Evolutionary conservation across 1,284 basidiomycete species (phyloP).

Genomic region (Malassezia sp.): DNA sequence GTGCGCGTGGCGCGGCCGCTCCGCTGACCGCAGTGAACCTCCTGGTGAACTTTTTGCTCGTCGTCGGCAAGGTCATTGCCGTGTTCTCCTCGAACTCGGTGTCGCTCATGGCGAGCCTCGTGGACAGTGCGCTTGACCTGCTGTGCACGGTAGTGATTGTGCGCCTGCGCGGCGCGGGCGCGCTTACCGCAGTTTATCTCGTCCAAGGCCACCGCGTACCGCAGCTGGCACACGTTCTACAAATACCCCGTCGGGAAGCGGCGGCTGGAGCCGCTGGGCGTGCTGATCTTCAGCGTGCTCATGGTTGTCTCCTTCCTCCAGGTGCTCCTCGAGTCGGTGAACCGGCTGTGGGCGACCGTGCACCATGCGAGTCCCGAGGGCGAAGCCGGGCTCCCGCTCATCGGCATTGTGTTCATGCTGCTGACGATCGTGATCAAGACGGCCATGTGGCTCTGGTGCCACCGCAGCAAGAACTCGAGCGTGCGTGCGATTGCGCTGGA

Average conservation of each 20-base stretch:
- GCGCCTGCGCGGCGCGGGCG: too few species aligned
- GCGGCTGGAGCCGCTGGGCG: constrained; percentile 50
- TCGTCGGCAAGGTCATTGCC: constrained; percentile 51
- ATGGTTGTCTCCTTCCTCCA: constrained; percentile 51
- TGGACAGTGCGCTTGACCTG: constrained; percentile 53
- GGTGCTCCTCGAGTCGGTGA: constrained; percentile 38
- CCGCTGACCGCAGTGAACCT: constrained; percentile 23
- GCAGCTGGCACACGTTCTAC: constrained; percentile 36
- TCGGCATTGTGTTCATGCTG: constrained; percentile 49
- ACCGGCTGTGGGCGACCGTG: constrained; percentile 36
- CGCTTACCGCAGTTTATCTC: too few species aligned
- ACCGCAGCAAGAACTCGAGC: constrained; percentile 44
- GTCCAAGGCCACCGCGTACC: constrained; percentile 35
- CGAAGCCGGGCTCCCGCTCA: constrained; percentile 26
- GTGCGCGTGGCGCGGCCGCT: not conserved
- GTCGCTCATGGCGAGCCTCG: constrained; percentile 52
- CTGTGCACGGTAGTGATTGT: constrained; percentile 51
- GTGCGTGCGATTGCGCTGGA: constrained; percentile 49
- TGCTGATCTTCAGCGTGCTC: constrained; percentile 51
- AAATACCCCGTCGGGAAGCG: constrained; percentile 52
- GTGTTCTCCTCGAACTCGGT: constrained; percentile 53
- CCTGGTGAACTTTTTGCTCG: constrained; percentile 50
- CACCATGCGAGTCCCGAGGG: constrained; percentile 24
- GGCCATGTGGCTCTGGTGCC: constrained; percentile 49
- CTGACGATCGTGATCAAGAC: constrained; percentile 52